phyloP scores from a whole-genome alignment of 257 asterid species.

The Anisodus acutangulus region DNA sequence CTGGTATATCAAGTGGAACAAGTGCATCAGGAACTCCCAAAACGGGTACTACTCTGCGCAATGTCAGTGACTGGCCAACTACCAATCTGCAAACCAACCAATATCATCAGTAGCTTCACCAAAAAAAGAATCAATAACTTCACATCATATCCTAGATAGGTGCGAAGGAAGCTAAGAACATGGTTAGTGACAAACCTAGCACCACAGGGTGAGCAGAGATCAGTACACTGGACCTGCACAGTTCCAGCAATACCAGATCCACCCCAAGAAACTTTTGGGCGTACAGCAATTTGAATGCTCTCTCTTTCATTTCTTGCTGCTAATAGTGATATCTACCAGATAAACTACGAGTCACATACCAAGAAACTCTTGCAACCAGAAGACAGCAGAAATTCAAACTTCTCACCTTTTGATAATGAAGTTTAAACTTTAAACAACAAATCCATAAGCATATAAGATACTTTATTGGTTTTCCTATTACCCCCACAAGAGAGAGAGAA shows the following conservation, averaged over 20 bases:
- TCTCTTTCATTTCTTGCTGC: slow-evolving; percentile 99
- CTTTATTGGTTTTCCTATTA: neutral
- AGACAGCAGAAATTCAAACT: neutral
- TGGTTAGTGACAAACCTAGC: slow-evolving; percentile 65
- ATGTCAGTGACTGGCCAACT: slow-evolving; percentile 78
- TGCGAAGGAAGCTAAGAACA: slow-evolving; percentile 28
- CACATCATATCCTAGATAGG: slow-evolving; percentile 25
- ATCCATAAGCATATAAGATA: slow-evolving; percentile 25
- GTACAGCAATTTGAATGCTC: slow-evolving; percentile 84
- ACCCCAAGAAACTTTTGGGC: slow-evolving; percentile 96
- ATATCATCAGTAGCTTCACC: slow-evolving; percentile 29
- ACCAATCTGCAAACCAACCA: slow-evolving; percentile 59
- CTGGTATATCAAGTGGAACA: slow-evolving; percentile 87
- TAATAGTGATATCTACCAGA: slow-evolving; percentile 84
- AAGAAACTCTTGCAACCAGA: slow-evolving; percentile 29
- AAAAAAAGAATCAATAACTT: slow-evolving; percentile 10
- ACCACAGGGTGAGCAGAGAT: slow-evolving; percentile 81
- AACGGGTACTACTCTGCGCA: slow-evolving; percentile 85
- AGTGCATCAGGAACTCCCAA: slow-evolving; percentile 98
- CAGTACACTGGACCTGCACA: slow-evolving; percentile 77
- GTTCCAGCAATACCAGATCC: slow-evolving; percentile 76
- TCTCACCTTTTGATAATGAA: neutral
- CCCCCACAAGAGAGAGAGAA: neutral
- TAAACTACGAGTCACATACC: slow-evolving; percentile 43
- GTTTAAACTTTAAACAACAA: slow-evolving; percentile 9